Conservation (phyloP, 2,329 filamentous ascomycete species). For the Ophiostoma himal-ulmi region DNA sequence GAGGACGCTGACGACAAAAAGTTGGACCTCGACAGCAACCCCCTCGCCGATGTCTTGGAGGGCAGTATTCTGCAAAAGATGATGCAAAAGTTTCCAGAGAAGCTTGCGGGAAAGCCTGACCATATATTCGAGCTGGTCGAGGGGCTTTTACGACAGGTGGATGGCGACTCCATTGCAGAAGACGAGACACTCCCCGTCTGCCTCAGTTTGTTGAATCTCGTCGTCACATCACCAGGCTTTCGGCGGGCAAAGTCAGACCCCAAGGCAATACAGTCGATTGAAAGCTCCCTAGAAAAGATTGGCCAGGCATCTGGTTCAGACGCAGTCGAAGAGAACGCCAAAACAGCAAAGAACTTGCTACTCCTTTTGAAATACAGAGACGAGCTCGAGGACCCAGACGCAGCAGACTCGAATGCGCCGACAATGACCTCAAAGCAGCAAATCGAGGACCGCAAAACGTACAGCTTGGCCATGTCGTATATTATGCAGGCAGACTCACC, state of each 20-base stretch:
- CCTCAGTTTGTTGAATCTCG: constrained; percentile 56
- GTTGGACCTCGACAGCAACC: constrained; percentile 31
- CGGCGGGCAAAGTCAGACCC: constrained; percentile 43
- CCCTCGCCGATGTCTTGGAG: constrained; percentile 48
- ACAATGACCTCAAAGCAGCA: constrained; percentile 41
- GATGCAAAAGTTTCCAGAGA: constrained; percentile 57
- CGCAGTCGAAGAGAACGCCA: constrained; percentile 38
- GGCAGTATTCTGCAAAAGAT: constrained; percentile 60
- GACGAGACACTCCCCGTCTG: constrained; percentile 49
- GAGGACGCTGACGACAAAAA: constrained; percentile 30
- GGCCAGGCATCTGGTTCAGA: constrained; percentile 33
- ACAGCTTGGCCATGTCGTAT: constrained; percentile 58
- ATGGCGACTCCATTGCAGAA: constrained; percentile 32
- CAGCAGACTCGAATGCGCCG: constrained; percentile 18
- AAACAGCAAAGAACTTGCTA: constrained; percentile 51
- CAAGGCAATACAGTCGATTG: constrained; percentile 41
- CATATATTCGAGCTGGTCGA: constrained; percentile 60
- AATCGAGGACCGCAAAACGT: constrained; percentile 56
- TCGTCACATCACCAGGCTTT: constrained; percentile 54
- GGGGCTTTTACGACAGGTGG: constrained; percentile 50
- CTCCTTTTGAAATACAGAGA: constrained; percentile 53
- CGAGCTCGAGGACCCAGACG: constrained; percentile 44
- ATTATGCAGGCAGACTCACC: constrained; percentile 57
- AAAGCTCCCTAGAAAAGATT: constrained; percentile 44
- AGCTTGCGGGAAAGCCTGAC: constrained; percentile 57